Conservation (phyloP, 169 alveolate genomes). For the Eimeria tenella region DNA sequence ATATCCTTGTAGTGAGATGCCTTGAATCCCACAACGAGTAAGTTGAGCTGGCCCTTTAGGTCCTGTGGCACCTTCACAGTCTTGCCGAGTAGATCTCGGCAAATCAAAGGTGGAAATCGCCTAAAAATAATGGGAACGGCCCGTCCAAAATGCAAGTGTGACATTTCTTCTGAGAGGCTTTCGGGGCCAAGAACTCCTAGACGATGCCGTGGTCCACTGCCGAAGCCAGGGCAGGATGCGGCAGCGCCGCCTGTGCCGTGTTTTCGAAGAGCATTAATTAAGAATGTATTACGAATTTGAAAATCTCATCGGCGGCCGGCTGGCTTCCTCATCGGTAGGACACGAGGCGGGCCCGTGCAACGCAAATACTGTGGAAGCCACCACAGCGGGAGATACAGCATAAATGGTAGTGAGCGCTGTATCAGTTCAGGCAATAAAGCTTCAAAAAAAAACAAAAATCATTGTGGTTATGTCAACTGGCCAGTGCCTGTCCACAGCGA, state of each 20-base stretch:
- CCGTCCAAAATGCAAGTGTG: slow-evolving; percentile 76
- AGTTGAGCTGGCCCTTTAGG: slow-evolving; percentile 70
- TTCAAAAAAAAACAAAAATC: no score
- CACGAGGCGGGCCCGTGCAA: no score
- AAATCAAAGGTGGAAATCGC: slow-evolving; percentile 58
- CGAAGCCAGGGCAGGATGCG: slow-evolving; percentile 8
- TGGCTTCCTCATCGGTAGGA: no score
- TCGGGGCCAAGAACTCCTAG: no score
- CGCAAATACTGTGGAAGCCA: no score
- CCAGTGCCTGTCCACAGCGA: no score
- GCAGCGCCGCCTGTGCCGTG: not conserved
- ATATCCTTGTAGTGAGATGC: slow-evolving; percentile 66
- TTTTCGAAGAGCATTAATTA: not conserved
- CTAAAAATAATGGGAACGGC: slow-evolving; percentile 70
- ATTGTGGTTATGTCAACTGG: no score
- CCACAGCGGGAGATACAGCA: no score
- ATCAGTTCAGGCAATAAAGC: no score
- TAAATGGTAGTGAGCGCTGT: no score
- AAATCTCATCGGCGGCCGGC: no score
- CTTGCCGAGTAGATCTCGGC: slow-evolving; percentile 64
- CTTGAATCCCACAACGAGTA: slow-evolving; percentile 76
- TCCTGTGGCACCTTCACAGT: slow-evolving; percentile 64
- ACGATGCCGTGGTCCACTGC: not conserved
- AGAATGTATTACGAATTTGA: not conserved
- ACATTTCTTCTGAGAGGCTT: slow-evolving; percentile 14